Evolutionary conservation across 257 asterid genomes (phyloP).

Genomic region (Striga asiatica): DNA sequence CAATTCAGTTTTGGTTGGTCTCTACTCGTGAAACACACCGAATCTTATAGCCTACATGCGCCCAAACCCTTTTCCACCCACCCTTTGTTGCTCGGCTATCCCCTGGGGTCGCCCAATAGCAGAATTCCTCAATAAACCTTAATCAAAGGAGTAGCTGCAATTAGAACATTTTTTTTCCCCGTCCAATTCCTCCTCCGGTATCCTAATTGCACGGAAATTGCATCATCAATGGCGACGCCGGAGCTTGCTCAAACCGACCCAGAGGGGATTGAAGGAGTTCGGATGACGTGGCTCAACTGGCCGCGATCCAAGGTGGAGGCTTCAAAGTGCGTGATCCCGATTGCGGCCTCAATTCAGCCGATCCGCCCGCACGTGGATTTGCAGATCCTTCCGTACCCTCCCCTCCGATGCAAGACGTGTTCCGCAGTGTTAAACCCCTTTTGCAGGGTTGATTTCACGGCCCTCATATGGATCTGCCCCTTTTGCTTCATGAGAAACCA

Average conservation of each 20-base stretch:
- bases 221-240: conserved; percentile 49
- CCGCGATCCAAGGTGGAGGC: conserved; percentile 92
- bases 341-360: conserved; percentile 86
- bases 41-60: too few species aligned
- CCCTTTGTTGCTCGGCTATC: neutral
- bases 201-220: conserved; percentile 10
- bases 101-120: conserved; percentile 25
- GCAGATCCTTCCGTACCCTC: conserved; percentile 55
- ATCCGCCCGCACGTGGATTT: conserved; percentile 78
- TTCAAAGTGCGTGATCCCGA: conserved; percentile 94
- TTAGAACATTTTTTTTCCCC: neutral
- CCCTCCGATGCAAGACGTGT: conserved; percentile 90
- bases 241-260: conserved; percentile 80
- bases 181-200: conserved; percentile 5
- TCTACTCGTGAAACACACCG: too few species aligned
- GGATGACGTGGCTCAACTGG: conserved; percentile 92
- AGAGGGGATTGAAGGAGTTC: conserved; percentile 87
- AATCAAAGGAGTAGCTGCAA: conserved; percentile 11
- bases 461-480: conserved; percentile 94
- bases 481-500: conserved; percentile 80
- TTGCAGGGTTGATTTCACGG: conserved; percentile 80
- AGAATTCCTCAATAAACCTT: conserved; percentile 15
- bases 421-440: conserved; percentile 65
- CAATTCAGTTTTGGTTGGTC: too few species aligned
- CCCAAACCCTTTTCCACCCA: conserved; percentile 5